Evolutionary conservation across 306 rosid genomes (phyloP).

Genomic region (Quercus wislizeni): DNA sequence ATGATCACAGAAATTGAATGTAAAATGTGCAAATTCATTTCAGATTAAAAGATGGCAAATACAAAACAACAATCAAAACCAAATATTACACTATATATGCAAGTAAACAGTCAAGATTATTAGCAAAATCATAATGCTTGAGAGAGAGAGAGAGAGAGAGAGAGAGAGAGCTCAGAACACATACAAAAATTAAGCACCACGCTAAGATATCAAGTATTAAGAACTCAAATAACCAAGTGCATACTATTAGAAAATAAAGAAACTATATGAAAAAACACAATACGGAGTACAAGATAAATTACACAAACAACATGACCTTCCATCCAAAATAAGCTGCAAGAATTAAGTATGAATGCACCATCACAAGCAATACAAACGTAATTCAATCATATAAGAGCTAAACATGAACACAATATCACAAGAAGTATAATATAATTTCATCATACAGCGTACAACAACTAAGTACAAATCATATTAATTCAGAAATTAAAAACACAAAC

Average conservation of each 20-base stretch:
- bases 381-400: background rate
- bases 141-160: background rate
- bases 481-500: constrained; percentile 33
- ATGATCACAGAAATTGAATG: background rate
- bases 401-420: background rate
- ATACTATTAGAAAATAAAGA: background rate
- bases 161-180: background rate
- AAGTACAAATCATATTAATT: background rate
- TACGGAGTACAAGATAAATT: background rate
- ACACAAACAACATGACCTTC: background rate
- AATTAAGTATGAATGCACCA: background rate
- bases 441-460: background rate
- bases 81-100: background rate
- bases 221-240: background rate
- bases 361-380: background rate
- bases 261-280: background rate
- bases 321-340: background rate
- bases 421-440: background rate
- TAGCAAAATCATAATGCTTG: background rate
- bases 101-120: background rate
- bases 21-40: background rate
- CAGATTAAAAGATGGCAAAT: background rate
- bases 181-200: background rate
- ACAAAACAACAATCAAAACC: constrained; percentile 1
- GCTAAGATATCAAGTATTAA: background rate